Evolutionary conservation across 805 yeast species (phyloP).

Genomic region (Metschnikowia peoriensis): DNA sequence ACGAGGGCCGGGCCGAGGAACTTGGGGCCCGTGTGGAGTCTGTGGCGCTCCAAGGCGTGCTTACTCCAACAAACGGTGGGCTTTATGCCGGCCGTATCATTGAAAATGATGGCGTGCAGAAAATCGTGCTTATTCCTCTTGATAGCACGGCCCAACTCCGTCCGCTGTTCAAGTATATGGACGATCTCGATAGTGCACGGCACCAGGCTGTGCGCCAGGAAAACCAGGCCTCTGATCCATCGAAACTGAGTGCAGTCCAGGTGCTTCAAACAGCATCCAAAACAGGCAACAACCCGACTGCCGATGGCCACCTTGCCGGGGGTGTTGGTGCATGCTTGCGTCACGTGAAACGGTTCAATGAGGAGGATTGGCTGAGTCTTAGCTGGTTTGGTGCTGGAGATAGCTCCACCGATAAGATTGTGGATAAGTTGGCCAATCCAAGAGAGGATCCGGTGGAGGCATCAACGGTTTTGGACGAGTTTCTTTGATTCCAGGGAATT

Average conservation of each 20-base stretch:
- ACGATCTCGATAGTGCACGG: conserved; percentile 51
- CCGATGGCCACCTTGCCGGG: conserved; percentile 26
- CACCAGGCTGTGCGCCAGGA: conserved; percentile 39
- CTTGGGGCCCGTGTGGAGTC: conserved; percentile 59
- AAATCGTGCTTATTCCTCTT: conserved; percentile 63
- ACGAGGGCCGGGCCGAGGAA: conserved; percentile 56
- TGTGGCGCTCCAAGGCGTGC: conserved; percentile 72
- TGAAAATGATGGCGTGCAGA: conserved; percentile 23
- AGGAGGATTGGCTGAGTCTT: conserved; percentile 39
- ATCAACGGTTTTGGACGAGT: conserved; percentile 21
- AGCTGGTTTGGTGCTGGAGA: conserved; percentile 26
- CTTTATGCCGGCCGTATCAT: conserved; percentile 34
- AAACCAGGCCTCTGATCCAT: conserved; percentile 19
- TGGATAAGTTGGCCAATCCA: conserved; percentile 17
- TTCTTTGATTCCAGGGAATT: conserved; percentile 8
- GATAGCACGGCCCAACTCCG: conserved; percentile 72
- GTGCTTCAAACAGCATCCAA: conserved; percentile 43
- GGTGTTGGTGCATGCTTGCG: conserved; percentile 41
- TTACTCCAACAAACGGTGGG: conserved; percentile 52
- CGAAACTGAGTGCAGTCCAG: conserved; percentile 31
- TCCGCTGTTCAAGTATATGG: conserved; percentile 79
- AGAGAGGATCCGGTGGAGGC: conserved; percentile 15
- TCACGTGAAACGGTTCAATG: conserved; percentile 39
- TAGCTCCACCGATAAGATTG: conserved; percentile 17
- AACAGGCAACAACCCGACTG: conserved; percentile 20